A percentile compares a stretch with the other conserved stretches of the same genome.
Conservation (phyloP, 176 grass and related monocot genomes). For the Urochloa ruziziensis region DNA sequence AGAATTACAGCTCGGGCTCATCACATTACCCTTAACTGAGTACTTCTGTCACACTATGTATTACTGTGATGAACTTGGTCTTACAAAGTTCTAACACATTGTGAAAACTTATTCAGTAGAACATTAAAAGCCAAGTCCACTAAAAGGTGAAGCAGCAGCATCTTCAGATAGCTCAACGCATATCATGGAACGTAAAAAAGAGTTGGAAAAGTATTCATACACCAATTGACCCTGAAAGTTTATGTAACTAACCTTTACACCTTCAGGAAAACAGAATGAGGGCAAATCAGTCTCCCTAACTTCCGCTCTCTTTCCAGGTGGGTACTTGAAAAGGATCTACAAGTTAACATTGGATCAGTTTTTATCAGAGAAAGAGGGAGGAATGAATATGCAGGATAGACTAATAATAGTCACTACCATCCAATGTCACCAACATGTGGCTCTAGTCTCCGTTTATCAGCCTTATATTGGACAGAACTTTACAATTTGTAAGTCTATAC, state of each 20-base stretch:
- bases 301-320: slow-evolving; percentile 74
- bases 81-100: neutral
- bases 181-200: neutral
- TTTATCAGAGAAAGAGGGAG: slow-evolving; percentile 8
- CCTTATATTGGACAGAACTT: neutral
- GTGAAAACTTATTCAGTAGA: neutral
- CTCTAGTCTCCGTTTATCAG: neutral
- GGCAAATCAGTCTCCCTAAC: slow-evolving; percentile 83
- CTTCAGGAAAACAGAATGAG: slow-evolving; percentile 95
- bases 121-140: neutral
- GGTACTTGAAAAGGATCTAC: slow-evolving; percentile 99
- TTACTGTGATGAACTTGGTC: neutral
- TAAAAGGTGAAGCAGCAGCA: neutral
- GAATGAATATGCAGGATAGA: neutral
- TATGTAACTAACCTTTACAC: slow-evolving; percentile 77
- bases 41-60: neutral
- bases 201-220: neutral
- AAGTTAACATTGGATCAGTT: slow-evolving; percentile 30
- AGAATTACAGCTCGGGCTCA: neutral
- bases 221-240: slow-evolving; percentile 9
- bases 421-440: neutral
- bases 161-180: neutral
- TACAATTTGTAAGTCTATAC: neutral
- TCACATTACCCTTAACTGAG: neutral
- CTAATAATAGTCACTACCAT: neutral